Evolutionary conservation across 768 basidiomycete genomes (phyloP).

Genomic region (Phallus indusiatus): DNA sequence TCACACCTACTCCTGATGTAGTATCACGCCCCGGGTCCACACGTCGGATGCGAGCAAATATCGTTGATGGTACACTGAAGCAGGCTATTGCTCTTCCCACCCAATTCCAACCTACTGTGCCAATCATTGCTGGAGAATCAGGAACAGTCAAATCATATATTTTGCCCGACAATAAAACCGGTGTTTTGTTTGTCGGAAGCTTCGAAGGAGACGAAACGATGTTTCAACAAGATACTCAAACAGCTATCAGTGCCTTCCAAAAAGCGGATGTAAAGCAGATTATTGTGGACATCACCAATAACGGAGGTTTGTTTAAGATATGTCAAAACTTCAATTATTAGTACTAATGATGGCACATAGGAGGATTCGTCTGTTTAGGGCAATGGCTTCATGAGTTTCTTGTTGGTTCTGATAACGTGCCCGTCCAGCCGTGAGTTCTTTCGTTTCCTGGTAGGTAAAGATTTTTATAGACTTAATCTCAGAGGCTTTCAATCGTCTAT

Average conservation of each 20-base stretch:
- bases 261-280: slow-evolving; percentile 38
- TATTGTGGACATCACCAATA: slow-evolving; percentile 52
- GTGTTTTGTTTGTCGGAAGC: slow-evolving; percentile 44
- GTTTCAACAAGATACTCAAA: slow-evolving; percentile 43
- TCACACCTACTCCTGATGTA: slow-evolving; percentile 19
- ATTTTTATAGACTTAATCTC: not conserved
- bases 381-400: slow-evolving; percentile 52
- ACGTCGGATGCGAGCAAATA: slow-evolving; percentile 16
- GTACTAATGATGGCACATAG: slow-evolving; percentile 21
- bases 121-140: slow-evolving; percentile 34
- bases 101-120: slow-evolving; percentile 38
- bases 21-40: slow-evolving; percentile 22
- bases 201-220: slow-evolving; percentile 41
- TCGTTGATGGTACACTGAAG: slow-evolving; percentile 33
- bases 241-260: slow-evolving; percentile 38
- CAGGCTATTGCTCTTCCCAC: slow-evolving; percentile 37
- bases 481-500: slow-evolving; percentile 50
- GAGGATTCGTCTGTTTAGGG: slow-evolving; percentile 54
- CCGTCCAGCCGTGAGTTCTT: slow-evolving; percentile 29
- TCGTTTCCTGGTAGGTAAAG: not conserved
- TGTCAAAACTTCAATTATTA: too few species aligned
- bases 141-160: slow-evolving; percentile 50
- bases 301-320: slow-evolving; percentile 36
- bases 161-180: slow-evolving; percentile 45
- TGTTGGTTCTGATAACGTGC: slow-evolving; percentile 32